These are phyloP conservation scores for Aegilops umbellulata DNA, from an alignment of 176 grass and related monocot species.

Conservation along the genomic window DNA sequence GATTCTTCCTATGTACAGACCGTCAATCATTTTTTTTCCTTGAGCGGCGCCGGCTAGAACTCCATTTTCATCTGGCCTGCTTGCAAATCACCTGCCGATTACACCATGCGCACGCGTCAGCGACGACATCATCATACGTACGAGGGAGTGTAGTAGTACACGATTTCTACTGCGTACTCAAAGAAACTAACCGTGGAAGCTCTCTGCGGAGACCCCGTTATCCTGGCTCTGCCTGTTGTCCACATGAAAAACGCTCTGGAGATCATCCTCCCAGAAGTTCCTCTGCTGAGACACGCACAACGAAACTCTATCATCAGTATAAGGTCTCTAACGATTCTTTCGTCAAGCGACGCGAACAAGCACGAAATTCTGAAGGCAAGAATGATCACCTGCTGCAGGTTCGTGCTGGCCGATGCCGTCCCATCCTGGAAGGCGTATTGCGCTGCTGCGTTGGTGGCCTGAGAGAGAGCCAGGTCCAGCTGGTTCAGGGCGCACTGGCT, in stretches of 20 bases:
- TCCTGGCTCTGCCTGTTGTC: conserved; percentile 50
- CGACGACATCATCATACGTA: not conserved
- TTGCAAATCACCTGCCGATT: conserved; percentile 27
- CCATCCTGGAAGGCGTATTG: conserved; percentile 49
- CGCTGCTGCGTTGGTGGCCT: not conserved
- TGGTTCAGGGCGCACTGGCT: conserved; percentile 46
- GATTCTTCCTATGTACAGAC: conserved; percentile 40
- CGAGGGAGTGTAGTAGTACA: too few species aligned
- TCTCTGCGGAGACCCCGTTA: conserved; percentile 43
- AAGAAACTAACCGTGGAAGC: conserved; percentile 44
- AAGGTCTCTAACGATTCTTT: not conserved
- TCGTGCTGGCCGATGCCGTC: conserved; percentile 34
- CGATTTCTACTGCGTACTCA: too few species aligned
- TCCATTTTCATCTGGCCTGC: conserved; percentile 48
- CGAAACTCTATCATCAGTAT: not conserved
- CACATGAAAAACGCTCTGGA: conserved; percentile 63
- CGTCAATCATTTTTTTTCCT: not conserved
- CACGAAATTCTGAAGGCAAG: not conserved
- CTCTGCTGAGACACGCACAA: conserved; percentile 52
- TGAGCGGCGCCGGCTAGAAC: conserved; percentile 19
- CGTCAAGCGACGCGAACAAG: not conserved
- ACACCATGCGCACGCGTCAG: not conserved
- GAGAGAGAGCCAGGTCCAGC: conserved; percentile 49
- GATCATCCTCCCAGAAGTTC: conserved; percentile 85
- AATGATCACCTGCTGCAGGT: conserved; percentile 68